Percentiles rank a stretch among this genome's conserved stretches.
Conservation (phyloP, 345 rosid genomes). For the Eucalyptus rudis region DNA sequence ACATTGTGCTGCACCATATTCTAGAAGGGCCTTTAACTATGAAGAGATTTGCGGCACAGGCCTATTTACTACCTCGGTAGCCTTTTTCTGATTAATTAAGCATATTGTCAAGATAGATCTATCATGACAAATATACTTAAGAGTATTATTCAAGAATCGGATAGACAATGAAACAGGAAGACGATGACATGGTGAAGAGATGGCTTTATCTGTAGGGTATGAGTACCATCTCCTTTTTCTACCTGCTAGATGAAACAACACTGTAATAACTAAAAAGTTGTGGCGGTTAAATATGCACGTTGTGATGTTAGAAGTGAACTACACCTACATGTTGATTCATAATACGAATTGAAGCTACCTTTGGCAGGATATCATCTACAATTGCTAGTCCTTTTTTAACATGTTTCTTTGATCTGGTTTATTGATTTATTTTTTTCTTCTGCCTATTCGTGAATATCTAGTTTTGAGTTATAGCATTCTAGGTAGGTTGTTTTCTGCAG, state of each 20-base stretch:
- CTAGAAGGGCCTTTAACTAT: not conserved
- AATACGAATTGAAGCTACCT: not conserved
- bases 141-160: not conserved
- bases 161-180: not conserved
- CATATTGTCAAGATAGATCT: not conserved
- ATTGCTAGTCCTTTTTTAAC: not conserved
- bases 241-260: not conserved
- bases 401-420: not conserved
- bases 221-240: not conserved
- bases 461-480: not conserved
- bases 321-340: not conserved
- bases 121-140: not conserved
- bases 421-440: not conserved
- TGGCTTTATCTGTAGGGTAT: not conserved
- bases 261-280: not conserved
- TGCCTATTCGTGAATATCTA: not conserved
- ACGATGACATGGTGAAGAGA: not conserved
- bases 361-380: not conserved
- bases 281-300: not conserved
- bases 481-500: not conserved
- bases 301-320: not conserved
- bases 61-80: not conserved
- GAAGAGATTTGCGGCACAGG: not conserved
- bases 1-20: not conserved
- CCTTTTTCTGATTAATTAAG: not conserved